Percentiles rank a stretch among this genome's conserved stretches.
Conservation (phyloP, 169 alveolate genomes). For the Babesia bovis region DNA sequence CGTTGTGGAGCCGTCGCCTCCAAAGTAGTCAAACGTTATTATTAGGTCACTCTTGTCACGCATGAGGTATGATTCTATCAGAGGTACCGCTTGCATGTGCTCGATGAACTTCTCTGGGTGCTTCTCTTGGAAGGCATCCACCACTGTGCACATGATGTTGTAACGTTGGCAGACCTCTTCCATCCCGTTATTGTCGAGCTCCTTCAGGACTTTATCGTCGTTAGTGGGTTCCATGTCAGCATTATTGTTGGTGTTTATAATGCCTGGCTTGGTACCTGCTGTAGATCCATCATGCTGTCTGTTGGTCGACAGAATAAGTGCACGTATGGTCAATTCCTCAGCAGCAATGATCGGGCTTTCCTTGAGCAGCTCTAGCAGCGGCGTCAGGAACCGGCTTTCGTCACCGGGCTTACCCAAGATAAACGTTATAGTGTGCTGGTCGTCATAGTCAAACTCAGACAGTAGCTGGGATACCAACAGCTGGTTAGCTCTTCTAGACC, state of each 20-base stretch:
- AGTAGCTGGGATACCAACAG: not conserved
- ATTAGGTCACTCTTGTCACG: slow-evolving; percentile 17
- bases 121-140: slow-evolving; percentile 22
- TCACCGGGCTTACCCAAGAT: slow-evolving; percentile 91
- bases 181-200: no score
- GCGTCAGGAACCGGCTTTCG: slow-evolving; percentile 88
- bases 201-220: slow-evolving; percentile 61
- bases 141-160: slow-evolving; percentile 16
- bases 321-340: not conserved
- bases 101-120: slow-evolving; percentile 45
- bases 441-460: slow-evolving; percentile 16
- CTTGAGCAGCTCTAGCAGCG: slow-evolving; percentile 73
- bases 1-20: slow-evolving; percentile 72
- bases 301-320: slow-evolving; percentile 42
- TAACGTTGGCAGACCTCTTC: slow-evolving; percentile 42
- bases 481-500: not conserved
- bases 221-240: slow-evolving; percentile 41
- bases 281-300: slow-evolving; percentile 66
- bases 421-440: slow-evolving; percentile 25
- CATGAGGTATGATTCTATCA: slow-evolving; percentile 12
- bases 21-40: slow-evolving; percentile 71
- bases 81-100: not conserved
- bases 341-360: not conserved
- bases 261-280: slow-evolving; percentile 58
- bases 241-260: slow-evolving; percentile 64